Conservation (phyloP, 2,329 filamentous ascomycete species). For the Trichoderma koningii region DNA sequence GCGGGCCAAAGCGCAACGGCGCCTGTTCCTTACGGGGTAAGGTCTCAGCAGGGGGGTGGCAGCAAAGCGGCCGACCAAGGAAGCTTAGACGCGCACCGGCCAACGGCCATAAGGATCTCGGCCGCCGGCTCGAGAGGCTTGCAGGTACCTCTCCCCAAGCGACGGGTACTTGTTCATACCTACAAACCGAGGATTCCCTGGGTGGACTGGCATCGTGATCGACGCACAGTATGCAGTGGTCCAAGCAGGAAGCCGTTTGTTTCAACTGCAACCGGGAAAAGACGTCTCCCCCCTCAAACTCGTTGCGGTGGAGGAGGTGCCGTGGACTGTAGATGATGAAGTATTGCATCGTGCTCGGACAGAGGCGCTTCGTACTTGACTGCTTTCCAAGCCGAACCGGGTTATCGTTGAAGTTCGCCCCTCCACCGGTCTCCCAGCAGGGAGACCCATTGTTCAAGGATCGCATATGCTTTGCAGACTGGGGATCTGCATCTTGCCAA, state of each 20-base stretch:
- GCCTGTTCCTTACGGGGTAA: constrained; percentile 24
- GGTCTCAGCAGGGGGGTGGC: constrained; percentile 14
- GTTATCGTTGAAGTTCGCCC: not conserved
- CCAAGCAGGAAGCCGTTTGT: not conserved
- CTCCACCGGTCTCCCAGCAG: constrained; percentile 4
- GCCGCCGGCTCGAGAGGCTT: constrained; percentile 34
- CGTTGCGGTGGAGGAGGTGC: not conserved
- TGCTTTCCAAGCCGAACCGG: not conserved
- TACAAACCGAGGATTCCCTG: not conserved
- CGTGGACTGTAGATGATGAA: not conserved
- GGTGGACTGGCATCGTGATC: constrained; percentile 12
- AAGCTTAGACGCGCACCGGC: constrained; percentile 27
- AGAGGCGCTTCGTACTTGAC: not conserved
- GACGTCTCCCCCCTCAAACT: not conserved
- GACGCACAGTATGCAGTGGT: constrained; percentile 3
- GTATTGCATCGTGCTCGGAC: not conserved
- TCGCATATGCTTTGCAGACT: constrained; percentile 27
- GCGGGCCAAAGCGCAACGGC: constrained; percentile 25
- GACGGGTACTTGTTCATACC: not conserved
- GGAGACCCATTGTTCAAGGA: constrained; percentile 18
- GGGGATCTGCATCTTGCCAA: constrained; percentile 26
- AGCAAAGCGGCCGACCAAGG: constrained; percentile 7
- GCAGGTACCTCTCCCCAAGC: constrained; percentile 8
- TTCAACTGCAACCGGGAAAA: not conserved
- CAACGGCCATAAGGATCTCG: constrained; percentile 38